Percentiles rank a stretch among this genome's conserved stretches.
Evolutionary conservation across 768 basidiomycete species (phyloP).

Genomic region (Psilocybe azurescens): DNA sequence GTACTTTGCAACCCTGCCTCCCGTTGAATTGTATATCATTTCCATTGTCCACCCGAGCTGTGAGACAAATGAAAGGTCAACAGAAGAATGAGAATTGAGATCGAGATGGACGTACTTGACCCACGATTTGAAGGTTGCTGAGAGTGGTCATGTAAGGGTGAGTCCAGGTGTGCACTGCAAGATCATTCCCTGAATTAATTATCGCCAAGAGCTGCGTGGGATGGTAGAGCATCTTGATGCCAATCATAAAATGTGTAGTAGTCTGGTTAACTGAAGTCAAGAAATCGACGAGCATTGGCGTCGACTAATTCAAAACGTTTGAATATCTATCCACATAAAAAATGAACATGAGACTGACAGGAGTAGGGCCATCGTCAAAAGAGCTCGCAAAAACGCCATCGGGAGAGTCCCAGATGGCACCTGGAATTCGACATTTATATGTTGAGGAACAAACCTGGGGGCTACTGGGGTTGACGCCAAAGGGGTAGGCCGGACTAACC

Average conservation of each 20-base stretch:
- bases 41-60: conserved; percentile 82
- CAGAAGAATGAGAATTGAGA: background rate
- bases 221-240: conserved; percentile 69
- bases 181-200: conserved; percentile 50
- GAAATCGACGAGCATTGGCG: conserved; percentile 63
- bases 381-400: conserved; percentile 64
- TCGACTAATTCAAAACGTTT: conserved; percentile 33
- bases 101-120: conserved; percentile 46
- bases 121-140: conserved; percentile 70
- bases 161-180: conserved; percentile 68
- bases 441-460: conserved; percentile 77
- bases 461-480: conserved; percentile 48
- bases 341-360: conserved; percentile 30
- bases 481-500: conserved; percentile 50
- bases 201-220: conserved; percentile 60
- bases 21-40: conserved; percentile 80
- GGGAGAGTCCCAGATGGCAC: conserved; percentile 82
- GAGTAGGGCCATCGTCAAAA: conserved; percentile 84
- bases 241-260: conserved; percentile 94
- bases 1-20: conserved; percentile 70
- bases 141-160: conserved; percentile 86
- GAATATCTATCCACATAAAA: background rate
- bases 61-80: background rate
- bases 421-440: conserved; percentile 63
- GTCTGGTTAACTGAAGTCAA: conserved; percentile 64